Conservation (phyloP, 345 rosid species). For the Psidium guajava region DNA sequence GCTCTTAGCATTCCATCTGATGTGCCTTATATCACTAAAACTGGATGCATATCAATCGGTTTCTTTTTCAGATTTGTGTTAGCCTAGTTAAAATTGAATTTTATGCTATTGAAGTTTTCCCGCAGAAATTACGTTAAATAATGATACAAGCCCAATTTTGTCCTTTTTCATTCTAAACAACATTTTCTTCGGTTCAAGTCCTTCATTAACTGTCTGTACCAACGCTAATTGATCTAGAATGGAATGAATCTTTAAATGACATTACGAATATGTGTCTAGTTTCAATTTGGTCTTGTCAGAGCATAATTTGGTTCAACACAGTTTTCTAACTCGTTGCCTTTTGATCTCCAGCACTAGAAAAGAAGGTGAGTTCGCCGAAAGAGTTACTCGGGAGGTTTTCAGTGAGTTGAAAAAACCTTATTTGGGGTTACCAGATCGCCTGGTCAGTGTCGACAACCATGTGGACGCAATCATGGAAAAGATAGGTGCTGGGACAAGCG, state of each 20-base stretch:
- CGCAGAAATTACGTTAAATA: too few relatives aligned
- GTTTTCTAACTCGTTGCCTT: neutral
- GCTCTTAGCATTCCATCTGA: accelerated
- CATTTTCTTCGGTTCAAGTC: accelerated
- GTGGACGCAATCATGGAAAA: neutral
- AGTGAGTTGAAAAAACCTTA: neutral
- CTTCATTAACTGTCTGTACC: accelerated
- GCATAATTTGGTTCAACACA: neutral
- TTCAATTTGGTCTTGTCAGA: too few relatives aligned
- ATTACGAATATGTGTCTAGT: too few relatives aligned
- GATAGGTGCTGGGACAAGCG: neutral
- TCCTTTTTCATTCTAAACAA: too few relatives aligned
- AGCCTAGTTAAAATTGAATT: neutral
- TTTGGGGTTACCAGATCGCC: neutral
- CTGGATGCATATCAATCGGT: too few relatives aligned
- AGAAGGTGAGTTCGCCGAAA: neutral
- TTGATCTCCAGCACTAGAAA: neutral
- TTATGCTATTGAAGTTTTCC: neutral
- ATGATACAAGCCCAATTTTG: neutral
- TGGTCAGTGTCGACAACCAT: neutral
- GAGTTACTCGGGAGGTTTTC: too few relatives aligned
- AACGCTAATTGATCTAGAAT: accelerated
- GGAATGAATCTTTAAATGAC: too few relatives aligned
- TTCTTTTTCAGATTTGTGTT: too few relatives aligned
- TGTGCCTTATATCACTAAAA: neutral